phyloP scores from a whole-genome alignment of 1,284 basidiomycete genomes.

The Austroboletus niveus region DNA sequence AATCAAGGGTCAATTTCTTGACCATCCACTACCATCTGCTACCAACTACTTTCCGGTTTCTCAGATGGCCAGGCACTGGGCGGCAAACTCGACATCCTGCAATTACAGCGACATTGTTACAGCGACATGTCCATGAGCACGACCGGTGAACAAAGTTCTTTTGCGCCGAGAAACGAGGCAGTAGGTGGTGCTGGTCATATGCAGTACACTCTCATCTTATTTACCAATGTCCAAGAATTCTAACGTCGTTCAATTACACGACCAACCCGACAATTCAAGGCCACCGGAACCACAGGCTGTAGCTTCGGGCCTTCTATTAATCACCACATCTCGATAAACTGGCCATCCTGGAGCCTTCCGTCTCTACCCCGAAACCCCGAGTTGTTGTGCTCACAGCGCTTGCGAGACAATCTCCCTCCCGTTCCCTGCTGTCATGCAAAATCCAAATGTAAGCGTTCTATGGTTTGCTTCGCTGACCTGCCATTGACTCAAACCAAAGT shows the following conservation, averaged over 20 bases:
- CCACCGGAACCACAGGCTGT: constrained; percentile 5
- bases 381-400: constrained; percentile 8
- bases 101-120: not conserved
- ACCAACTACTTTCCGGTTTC: too few species aligned
- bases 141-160: not conserved
- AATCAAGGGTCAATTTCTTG: too few species aligned
- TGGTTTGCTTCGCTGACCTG: not conserved
- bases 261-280: not conserved
- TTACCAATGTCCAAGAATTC: constrained; percentile 11
- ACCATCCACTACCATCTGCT: too few species aligned
- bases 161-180: not conserved
- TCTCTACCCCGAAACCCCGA: not conserved
- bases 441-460: constrained; percentile 10
- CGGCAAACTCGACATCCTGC: not conserved
- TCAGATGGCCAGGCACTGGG: too few species aligned
- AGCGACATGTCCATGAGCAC: constrained; percentile 3
- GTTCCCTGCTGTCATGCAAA: constrained; percentile 7
- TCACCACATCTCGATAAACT: constrained; percentile 7
- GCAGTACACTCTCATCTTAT: not conserved
- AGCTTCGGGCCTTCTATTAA: not conserved
- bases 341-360: constrained; percentile 11
- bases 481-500: constrained; percentile 10
- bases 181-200: constrained; percentile 9
- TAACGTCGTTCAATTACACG: constrained; percentile 2
- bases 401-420: constrained; percentile 7